These are phyloP conservation scores for Discostella pseudostelligera DNA, from an alignment of 108 stramenopile genomes.

Conservation along the genomic window DNA sequence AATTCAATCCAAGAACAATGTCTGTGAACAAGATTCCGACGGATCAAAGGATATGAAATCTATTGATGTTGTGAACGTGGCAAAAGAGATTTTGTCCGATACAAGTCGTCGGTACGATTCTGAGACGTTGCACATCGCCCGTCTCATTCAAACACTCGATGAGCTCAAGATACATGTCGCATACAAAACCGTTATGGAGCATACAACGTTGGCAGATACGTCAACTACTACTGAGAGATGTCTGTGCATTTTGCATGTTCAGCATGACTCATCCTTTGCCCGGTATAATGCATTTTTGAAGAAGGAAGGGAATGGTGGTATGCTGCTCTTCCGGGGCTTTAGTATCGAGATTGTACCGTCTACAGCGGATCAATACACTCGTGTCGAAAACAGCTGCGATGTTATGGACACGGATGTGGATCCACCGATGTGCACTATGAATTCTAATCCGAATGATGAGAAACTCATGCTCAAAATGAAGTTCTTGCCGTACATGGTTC, in stretches of 20 bases:
- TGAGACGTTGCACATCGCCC: constrained; percentile 66
- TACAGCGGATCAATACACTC: neutral
- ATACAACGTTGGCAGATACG: neutral
- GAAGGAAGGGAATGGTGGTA: constrained; percentile 24
- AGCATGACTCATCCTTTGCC: constrained; percentile 64
- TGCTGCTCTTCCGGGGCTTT: constrained; percentile 84
- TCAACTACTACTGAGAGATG: constrained; percentile 24
- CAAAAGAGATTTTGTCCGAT: constrained; percentile 17
- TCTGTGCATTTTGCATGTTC: constrained; percentile 67
- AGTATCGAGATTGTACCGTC: constrained; percentile 55
- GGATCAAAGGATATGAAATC: neutral
- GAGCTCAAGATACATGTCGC: constrained; percentile 45
- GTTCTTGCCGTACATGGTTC: constrained; percentile 83
- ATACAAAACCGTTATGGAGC: constrained; percentile 52
- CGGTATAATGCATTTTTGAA: constrained; percentile 41
- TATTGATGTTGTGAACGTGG: constrained; percentile 29
- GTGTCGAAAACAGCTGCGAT: neutral
- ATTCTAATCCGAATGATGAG: constrained; percentile 11
- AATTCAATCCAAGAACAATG: constrained; percentile 1
- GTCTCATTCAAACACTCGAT: constrained; percentile 51
- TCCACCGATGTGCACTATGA: neutral
- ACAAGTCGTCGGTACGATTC: constrained; percentile 26
- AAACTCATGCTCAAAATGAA: constrained; percentile 88
- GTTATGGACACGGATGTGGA: neutral
- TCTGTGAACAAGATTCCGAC: neutral